Base-by-base conservation (phyloP, 2,329 filamentous ascomycete species). In the Stagonosporopsis cucurbitacearum region DNA sequence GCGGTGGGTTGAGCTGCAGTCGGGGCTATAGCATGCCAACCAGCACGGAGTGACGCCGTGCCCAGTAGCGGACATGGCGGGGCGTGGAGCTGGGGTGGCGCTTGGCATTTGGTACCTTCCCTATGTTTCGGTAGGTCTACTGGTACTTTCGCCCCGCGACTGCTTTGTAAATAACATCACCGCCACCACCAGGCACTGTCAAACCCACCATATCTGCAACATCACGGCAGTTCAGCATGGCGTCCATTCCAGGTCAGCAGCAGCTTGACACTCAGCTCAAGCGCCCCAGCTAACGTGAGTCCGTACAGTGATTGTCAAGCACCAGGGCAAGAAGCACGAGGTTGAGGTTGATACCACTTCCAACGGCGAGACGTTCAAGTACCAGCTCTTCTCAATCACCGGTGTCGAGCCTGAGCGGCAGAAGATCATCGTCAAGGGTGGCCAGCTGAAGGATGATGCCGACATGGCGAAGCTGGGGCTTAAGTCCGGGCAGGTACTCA, bases 341-440 rank as follows among this genome's bases (percentile, higher is more conserved):
- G 86, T 99, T 75, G 94, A 98, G 59, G 86, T 99, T 70, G 94
- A 98, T 74, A 84, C 90, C 39, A 82, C 85, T 23, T 88, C 91
- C 41, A 92, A 87, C 59, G 95, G 95, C 77, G 92, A 97, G 77
- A 91, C 90, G 54, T 92, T 99, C 82, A 99, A 98, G 77, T 91
- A 90, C 71, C 95, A 98, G 77, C 86, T 99, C 55, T 99, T 89
- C 80, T 97, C 93, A 60, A 82, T 99, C 52, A 99, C 95, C 42
- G 92, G 91, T 58, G 95, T 99, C 72, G 95, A 98, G 75, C 95
- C 95, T 63, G 91, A 96, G 60, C 89, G 94, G 60, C 96, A 99
- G 78, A 98, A 98, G 80, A 91, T 99, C 67, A 80, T 99, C 53
- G 86, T 97, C 77, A 97, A 96, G 79, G 92, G 92, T 63, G 91